These are phyloP conservation scores for Metschnikowia baotianmanensis DNA, from an alignment of 805 yeast genomes.

Conservation along the genomic window DNA sequence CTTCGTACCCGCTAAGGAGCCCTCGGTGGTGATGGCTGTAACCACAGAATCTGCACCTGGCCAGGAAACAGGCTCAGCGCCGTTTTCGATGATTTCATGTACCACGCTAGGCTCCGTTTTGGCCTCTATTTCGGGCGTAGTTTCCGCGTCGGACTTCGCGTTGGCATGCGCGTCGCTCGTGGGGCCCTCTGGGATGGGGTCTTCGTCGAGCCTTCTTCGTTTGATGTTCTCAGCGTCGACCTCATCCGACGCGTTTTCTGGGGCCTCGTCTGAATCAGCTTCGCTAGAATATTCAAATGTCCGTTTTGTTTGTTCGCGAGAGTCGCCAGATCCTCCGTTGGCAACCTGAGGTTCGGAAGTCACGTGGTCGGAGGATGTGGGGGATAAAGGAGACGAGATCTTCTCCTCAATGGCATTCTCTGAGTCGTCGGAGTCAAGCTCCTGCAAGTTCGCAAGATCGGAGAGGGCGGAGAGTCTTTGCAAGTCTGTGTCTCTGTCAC, in stretches of 20 bases:
- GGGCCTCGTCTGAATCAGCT: slow-evolving; percentile 12
- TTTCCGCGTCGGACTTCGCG: neutral
- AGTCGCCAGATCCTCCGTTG: neutral
- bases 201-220: slow-evolving; percentile 2
- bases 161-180: neutral
- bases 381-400: neutral
- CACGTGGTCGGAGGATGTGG: neutral
- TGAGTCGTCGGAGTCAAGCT: slow-evolving; percentile 36
- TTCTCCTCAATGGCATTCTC: slow-evolving; percentile 12
- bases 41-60: slow-evolving; percentile 3
- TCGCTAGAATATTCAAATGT: slow-evolving; percentile 8
- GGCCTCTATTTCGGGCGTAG: neutral
- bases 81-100: slow-evolving; percentile 6
- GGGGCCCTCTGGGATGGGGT: neutral
- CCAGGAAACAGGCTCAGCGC: slow-evolving; percentile 8
- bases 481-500: slow-evolving; percentile 33
- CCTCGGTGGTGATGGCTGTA: slow-evolving; percentile 4
- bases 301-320: neutral
- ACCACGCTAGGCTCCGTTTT: slow-evolving; percentile 2
- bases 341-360: neutral
- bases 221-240: neutral
- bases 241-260: slow-evolving; percentile 1
- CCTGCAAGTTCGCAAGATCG: slow-evolving; percentile 40
- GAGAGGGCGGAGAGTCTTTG: slow-evolving; percentile 41
- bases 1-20: neutral